Evolutionary conservation across 2,329 filamentous ascomycete genomes (phyloP), one percentile per base, ranked within the genome.

Genomic region (Fusarium burgessii): DNA sequence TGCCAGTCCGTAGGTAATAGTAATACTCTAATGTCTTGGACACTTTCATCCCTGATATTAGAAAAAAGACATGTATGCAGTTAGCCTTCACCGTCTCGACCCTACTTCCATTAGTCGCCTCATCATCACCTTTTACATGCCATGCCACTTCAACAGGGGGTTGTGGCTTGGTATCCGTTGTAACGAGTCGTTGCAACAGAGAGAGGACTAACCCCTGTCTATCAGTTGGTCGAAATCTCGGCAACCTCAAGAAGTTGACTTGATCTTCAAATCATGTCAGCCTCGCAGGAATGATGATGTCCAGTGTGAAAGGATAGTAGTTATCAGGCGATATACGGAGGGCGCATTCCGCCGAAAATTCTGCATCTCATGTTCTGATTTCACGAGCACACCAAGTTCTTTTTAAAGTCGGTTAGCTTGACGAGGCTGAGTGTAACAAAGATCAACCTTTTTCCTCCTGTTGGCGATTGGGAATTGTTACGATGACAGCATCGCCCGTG

Each of bases 241-340:
- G 62, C 58, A 67, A 63, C 63, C 54, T 68, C 68, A 32, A 43
- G 47, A 55, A 61, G 49, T 54, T 36, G 40, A 66, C 51, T 61
- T 57, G 57, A 55, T 50, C 58, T 58, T 61, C 62, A 68, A 51
- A 63, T 64, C 72, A 69, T 74, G 65, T 65, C 58, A 69, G 51
- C 68, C 66, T 72, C 50, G 55, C 63, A 69, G 61, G 71, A 74
- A 65, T 74, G 58, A 62, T 56, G 25, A 56, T 20, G 43, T 40
- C 62, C 42, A 56, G 42, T 13, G 55, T 27, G n/a, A 42, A 36
- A 65, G 45, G 36, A 62, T 41, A 58, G 45, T 41, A 58, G 45
- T 43, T 68, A 46, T 73, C 70, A 73, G 52, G 66, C 68, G 70
- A 72, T 66, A 51, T 32, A 58, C 70, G 70, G 70, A 73, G 62